These are phyloP conservation scores for Aspergillus homomorphus DNA, from an alignment of 495 filamentous ascomycete genomes.

Conservation along the genomic window DNA sequence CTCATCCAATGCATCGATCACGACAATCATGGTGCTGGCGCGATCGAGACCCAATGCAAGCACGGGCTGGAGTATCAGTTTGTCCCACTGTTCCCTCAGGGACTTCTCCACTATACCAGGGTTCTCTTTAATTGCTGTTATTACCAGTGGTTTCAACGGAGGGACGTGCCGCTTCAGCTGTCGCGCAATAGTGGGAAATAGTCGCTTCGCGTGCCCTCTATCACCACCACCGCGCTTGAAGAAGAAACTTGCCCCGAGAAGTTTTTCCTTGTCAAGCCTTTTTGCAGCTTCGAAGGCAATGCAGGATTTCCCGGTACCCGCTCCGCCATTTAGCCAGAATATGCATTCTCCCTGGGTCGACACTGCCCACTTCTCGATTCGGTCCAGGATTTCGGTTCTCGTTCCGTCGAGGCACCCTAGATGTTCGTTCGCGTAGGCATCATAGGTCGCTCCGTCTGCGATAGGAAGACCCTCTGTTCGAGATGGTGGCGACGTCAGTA, in stretches of 20 bases:
- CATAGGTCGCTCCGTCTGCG: no score
- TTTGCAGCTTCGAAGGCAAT: neutral
- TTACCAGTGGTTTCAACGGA: neutral
- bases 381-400: neutral
- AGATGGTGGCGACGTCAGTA: no score
- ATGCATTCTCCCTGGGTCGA: neutral
- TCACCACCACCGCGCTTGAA: neutral
- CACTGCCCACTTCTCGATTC: neutral
- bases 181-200: neutral
- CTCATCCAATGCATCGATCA: neutral
- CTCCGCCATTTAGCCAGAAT: neutral
- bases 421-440: no score
- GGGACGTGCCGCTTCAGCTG: neutral
- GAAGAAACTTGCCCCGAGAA: conserved; percentile 1
- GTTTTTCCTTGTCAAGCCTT: neutral
- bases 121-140: neutral
- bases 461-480: no score
- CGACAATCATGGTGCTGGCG: neutral
- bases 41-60: neutral
- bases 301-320: conserved; percentile 3
- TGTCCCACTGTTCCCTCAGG: neutral
- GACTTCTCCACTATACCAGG: neutral
- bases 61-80: neutral
- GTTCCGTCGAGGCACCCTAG: neutral
- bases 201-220: neutral